Evolutionary conservation across 306 rosid species (phyloP).

Genomic region (Casuarina cunninghamiana): DNA sequence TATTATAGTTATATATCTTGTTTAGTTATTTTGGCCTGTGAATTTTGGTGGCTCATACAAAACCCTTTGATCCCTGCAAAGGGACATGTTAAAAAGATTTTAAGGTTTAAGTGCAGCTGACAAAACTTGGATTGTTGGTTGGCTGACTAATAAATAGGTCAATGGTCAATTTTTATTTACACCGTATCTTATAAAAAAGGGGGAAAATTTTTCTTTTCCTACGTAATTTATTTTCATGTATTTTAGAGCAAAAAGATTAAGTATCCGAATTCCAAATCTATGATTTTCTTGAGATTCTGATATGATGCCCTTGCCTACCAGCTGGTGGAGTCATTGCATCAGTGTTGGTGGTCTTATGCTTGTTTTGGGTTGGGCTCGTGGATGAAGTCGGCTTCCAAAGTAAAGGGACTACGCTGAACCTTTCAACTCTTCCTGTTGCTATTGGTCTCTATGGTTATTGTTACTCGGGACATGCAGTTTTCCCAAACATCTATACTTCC

Average conservation of each 20-base stretch:
- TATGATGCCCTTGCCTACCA: conserved; percentile 21
- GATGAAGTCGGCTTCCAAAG: conserved; percentile 69
- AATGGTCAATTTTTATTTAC: neutral
- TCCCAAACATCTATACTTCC: conserved; percentile 91
- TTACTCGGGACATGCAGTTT: conserved; percentile 97
- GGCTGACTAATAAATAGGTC: neutral
- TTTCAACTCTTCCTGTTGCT: conserved; percentile 81
- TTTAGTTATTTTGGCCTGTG: conserved; percentile 5
- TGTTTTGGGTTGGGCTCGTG: conserved; percentile 75
- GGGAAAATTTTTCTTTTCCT: neutral
- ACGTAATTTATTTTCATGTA: neutral
- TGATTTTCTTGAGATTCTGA: neutral
- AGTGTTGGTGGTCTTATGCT: conserved; percentile 64
- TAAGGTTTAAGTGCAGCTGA: neutral
- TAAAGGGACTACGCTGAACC: conserved; percentile 73
- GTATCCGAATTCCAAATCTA: conserved; percentile 11
- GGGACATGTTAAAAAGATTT: neutral
- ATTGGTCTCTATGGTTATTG: conserved; percentile 97
- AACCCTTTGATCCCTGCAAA: conserved; percentile 2
- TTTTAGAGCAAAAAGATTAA: neutral
- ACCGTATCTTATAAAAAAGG: neutral
- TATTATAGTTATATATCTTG: neutral
- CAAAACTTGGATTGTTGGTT: neutral
- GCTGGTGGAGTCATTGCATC: conserved; percentile 97
- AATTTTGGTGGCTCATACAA: neutral